These are phyloP conservation scores for Alternaria rosae DNA, from an alignment of 2,329 filamentous ascomycete species.

Conservation along the genomic window DNA sequence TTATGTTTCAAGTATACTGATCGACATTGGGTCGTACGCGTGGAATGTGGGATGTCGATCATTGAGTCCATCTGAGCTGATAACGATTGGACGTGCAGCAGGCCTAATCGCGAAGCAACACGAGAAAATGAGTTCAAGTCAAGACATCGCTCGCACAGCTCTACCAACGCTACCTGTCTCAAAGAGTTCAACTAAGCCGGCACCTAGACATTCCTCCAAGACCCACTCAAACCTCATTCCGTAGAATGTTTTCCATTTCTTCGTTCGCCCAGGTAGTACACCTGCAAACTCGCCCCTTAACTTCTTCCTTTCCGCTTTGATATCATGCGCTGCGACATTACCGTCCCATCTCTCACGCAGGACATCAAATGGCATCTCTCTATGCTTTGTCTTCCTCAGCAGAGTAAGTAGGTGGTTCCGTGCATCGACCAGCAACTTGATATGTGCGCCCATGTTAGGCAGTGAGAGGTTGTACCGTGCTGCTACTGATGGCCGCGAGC, in stretches of 20 bases:
- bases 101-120: not conserved
- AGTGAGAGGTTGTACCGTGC: slow-evolving; percentile 64
- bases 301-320: slow-evolving; percentile 58
- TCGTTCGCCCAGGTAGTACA: slow-evolving; percentile 67
- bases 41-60: not conserved
- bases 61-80: not conserved
- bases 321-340: slow-evolving; percentile 60
- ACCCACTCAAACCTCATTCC: slow-evolving; percentile 76
- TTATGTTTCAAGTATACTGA: slow-evolving; percentile 1
- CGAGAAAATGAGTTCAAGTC: not conserved
- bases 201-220: slow-evolving; percentile 73
- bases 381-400: slow-evolving; percentile 65
- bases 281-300: slow-evolving; percentile 64
- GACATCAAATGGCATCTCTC: slow-evolving; percentile 68
- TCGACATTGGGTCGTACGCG: not conserved
- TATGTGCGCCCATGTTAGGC: slow-evolving; percentile 70
- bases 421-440: slow-evolving; percentile 70
- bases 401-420: slow-evolving; percentile 68
- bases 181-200: slow-evolving; percentile 76
- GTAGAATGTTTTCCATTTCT: slow-evolving; percentile 74
- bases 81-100: not conserved
- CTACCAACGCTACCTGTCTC: slow-evolving; percentile 76
- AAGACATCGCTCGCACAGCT: slow-evolving; percentile 58
- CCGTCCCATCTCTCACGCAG: slow-evolving; percentile 76
- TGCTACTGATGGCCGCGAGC: slow-evolving; percentile 20